A percentile compares a stretch with the other conserved stretches of the same genome.
Evolutionary conservation across 1,284 basidiomycete species (phyloP).

Genomic region (Trametes polyzona): DNA sequence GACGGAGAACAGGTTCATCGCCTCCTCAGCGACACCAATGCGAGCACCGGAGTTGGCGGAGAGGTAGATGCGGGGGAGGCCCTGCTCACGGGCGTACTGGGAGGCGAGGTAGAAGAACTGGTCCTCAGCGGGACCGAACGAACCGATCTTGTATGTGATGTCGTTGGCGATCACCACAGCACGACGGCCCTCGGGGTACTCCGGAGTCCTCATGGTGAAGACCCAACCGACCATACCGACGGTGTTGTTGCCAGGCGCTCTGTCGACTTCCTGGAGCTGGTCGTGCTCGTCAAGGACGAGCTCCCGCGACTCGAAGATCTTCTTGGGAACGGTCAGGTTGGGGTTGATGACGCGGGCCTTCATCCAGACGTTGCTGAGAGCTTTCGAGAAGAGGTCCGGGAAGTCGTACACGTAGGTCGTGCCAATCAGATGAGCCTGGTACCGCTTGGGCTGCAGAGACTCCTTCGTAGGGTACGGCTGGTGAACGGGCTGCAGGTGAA

Average conservation of each 20-base stretch:
- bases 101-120: slow-evolving; percentile 97
- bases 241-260: slow-evolving; percentile 91
- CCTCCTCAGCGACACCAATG: slow-evolving; percentile 95
- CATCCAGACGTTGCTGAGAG: slow-evolving; percentile 91
- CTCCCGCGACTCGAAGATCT: slow-evolving; percentile 83
- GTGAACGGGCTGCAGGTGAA: slow-evolving; percentile 93
- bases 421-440: slow-evolving; percentile 98
- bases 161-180: slow-evolving; percentile 96
- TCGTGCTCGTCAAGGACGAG: slow-evolving; percentile 95
- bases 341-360: slow-evolving; percentile 71
- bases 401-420: slow-evolving; percentile 99
- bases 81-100: slow-evolving; percentile 87
- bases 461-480: slow-evolving; percentile 96
- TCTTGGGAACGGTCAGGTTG: slow-evolving; percentile 75
- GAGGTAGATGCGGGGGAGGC: slow-evolving; percentile 94
- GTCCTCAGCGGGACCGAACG: slow-evolving; percentile 96
- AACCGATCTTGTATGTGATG: slow-evolving; percentile 98
- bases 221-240: slow-evolving; percentile 99
- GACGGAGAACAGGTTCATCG: slow-evolving; percentile 86
- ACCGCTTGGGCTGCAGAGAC: slow-evolving; percentile 98
- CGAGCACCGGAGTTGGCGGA: slow-evolving; percentile 99
- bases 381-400: slow-evolving; percentile 98
- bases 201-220: slow-evolving; percentile 91
- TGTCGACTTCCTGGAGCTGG: slow-evolving; percentile 86
- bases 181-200: slow-evolving; percentile 89